phyloP scores from a whole-genome alignment of 2,329 filamentous ascomycete genomes.

The Gaeumannomyces tritici region DNA sequence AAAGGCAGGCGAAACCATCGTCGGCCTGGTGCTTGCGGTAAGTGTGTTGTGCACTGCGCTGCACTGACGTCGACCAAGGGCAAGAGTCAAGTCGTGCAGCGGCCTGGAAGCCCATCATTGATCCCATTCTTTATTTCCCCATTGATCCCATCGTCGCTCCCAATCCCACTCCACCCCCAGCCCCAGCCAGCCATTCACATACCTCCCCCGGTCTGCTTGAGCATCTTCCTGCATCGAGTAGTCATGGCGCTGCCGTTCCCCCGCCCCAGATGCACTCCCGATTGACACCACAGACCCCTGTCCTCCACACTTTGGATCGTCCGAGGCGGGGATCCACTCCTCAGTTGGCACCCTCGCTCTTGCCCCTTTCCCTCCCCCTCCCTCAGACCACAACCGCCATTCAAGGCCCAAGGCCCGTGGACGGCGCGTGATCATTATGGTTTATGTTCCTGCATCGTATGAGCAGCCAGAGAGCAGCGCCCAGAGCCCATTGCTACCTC shows the following conservation, averaged over 20 bases:
- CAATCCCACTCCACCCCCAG: not conserved
- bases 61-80: not conserved
- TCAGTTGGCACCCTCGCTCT: not conserved
- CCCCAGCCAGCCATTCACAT: not conserved
- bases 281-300: not conserved
- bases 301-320: not conserved
- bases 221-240: not conserved
- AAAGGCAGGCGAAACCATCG: not conserved
- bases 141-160: no score
- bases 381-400: not conserved
- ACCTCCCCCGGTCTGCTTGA: no score
- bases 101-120: not conserved
- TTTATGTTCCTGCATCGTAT: slow-evolving; percentile 6
- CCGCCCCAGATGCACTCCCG: not conserved
- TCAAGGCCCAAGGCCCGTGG: not conserved
- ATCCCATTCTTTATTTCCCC: no score
- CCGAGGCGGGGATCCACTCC: not conserved
- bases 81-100: not conserved
- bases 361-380: not conserved
- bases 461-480: not conserved
- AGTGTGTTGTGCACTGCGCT: not conserved
- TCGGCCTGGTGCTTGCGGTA: not conserved
- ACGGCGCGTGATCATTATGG: slow-evolving; percentile 4
- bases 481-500: not conserved
- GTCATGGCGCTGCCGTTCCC: not conserved